Evolutionary conservation across 1,284 basidiomycete genomes (phyloP).

Genomic region (Cronartium ribicola): DNA sequence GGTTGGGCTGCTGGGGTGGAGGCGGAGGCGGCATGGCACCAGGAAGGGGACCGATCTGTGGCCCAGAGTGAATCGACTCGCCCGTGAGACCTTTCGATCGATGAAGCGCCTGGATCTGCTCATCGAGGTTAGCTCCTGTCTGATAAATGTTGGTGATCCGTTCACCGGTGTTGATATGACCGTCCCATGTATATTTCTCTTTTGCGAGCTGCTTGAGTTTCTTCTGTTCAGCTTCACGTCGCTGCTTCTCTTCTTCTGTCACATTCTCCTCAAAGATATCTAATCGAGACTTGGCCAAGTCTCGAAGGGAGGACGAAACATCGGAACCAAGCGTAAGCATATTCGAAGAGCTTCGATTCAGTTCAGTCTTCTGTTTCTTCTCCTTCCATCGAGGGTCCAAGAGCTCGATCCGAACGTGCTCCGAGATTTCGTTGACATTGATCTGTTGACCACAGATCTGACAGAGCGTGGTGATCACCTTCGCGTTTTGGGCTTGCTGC

Average conservation of each 20-base stretch:
- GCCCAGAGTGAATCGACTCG: constrained; percentile 57
- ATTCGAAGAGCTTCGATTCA: constrained; percentile 80
- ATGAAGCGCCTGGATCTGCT: constrained; percentile 89
- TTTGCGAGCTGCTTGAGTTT: constrained; percentile 69
- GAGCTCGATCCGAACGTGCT: constrained; percentile 97
- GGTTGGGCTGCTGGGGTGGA: constrained; percentile 59
- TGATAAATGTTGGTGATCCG: constrained; percentile 84
- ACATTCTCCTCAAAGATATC: constrained; percentile 81
- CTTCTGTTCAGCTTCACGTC: constrained; percentile 77
- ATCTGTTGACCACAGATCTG: constrained; percentile 91
- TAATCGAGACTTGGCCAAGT: constrained; percentile 81
- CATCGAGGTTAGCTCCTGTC: constrained; percentile 82
- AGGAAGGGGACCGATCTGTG: constrained; percentile 67
- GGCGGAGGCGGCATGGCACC: constrained; percentile 46
- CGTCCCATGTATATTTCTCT: constrained; percentile 93
- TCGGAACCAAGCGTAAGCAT: constrained; percentile 67
- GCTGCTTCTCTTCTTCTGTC: constrained; percentile 74
- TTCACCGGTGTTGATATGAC: constrained; percentile 83
- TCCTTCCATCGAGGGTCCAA: constrained; percentile 97
- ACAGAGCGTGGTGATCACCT: constrained; percentile 75
- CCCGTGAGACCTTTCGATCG: constrained; percentile 71
- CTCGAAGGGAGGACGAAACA: constrained; percentile 81
- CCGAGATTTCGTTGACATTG: constrained; percentile 86
- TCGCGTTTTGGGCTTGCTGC: constrained; percentile 45
- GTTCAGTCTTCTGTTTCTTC: constrained; percentile 77